A percentile compares a stretch with the other conserved stretches of the same genome.
Conservation (phyloP, 2,329 filamentous ascomycete genomes). For the Fusarium fracticaudum region DNA sequence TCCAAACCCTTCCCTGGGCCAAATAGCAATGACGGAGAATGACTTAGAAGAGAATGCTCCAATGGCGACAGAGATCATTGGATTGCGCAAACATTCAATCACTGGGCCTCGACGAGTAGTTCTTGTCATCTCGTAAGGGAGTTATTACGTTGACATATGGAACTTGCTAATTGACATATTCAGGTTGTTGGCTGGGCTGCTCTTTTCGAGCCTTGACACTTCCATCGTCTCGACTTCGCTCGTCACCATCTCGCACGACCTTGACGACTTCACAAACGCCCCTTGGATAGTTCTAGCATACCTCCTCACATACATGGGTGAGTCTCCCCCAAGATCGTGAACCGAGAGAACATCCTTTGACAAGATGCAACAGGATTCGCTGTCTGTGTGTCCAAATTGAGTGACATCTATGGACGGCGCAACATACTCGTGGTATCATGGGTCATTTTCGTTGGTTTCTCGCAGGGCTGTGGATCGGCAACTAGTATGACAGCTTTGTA, state of each 20-base stretch:
- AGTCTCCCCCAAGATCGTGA: constrained; percentile 8
- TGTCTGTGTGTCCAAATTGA: constrained; percentile 66
- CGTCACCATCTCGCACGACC: constrained; percentile 63
- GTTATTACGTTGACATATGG: background rate
- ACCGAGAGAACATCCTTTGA: constrained; percentile 6
- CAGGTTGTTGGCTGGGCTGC: constrained; percentile 61
- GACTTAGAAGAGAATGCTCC: background rate
- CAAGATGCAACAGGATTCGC: constrained; percentile 57
- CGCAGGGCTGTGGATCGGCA: constrained; percentile 62
- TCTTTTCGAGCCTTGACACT: constrained; percentile 67
- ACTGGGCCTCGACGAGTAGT: constrained; percentile 42
- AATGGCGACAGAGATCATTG: constrained; percentile 8
- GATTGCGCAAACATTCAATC: constrained; percentile 38
- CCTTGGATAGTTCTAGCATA: constrained; percentile 67
- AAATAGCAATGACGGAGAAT: constrained; percentile 40
- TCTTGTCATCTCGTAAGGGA: constrained; percentile 51
- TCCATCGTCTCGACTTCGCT: constrained; percentile 68
- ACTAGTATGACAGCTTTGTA: constrained; percentile 63
- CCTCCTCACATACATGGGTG: constrained; percentile 66
- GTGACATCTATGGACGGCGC: constrained; percentile 67
- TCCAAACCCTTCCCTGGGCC: constrained; percentile 46
- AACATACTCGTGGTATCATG: constrained; percentile 61
- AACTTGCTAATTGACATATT: constrained; percentile 25
- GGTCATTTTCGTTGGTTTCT: constrained; percentile 65
- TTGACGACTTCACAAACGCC: constrained; percentile 60